Base-by-base conservation (phyloP, 306 rosid species). In the Dryas octopetala region DNA sequence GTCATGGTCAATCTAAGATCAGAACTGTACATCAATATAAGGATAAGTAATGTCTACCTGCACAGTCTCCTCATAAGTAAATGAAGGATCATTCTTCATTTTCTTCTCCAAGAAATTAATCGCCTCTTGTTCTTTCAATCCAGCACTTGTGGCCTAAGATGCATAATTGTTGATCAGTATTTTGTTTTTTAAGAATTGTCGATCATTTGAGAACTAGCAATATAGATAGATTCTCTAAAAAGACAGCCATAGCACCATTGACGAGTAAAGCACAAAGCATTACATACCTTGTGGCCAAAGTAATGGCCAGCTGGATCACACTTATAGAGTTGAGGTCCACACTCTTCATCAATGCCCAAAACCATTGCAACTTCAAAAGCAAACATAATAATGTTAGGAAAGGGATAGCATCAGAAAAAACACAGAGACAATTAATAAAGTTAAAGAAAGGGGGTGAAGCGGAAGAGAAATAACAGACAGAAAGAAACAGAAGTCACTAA, bases 281-380 rank as follows among this genome's bases (percentile, higher is more conserved):
- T 43, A 66, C 19, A 47, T 86, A 92, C 99, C 99, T 96, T 96
- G 87, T 96, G 99, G 79, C 99, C 99, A 76, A 92, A 96, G 88
- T 89, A 92, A 83, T 96, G 99, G 70, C 99, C 99, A 54, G 99
- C 99, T 38, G 99, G 99, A 66, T 96, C 99, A 74, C 99, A 96
- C 82, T 96, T 96, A 76, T 78, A 96, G 66, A 96, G 96, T 52
- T 79, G 93, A 74, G 99, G 90, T 53, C 99, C 99, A 28, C 43
- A 66, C 83, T 96, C 99, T 13, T 92, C 98, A 46, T 96, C 99
- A 82, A 96, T 89, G 68, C 96, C 94, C 92, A 96, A 87, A 74
- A 96, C 87, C 99, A 96, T 96, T 32, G 98, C 93, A 80, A 96
- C 99, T 96, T 81, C 77, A 48, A 72, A 74, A 61, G 58, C 78